Evolutionary conservation across 2,329 filamentous ascomycete genomes (phyloP).

Genomic region (Diplodia corticola): DNA sequence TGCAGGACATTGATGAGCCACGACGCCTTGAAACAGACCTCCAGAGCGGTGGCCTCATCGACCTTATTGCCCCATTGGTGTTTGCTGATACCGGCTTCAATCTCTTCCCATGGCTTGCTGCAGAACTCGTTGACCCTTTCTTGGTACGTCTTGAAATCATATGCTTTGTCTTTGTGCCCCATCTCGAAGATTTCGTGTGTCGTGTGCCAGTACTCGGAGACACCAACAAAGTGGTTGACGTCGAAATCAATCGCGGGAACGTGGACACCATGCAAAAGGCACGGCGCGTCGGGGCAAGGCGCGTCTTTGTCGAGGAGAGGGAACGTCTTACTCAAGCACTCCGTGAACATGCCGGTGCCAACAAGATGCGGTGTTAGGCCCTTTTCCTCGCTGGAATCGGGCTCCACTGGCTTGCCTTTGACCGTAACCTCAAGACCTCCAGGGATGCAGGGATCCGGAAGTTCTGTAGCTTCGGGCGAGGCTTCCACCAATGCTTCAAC

Average conservation of each 20-base stretch:
- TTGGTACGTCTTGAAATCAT: slow-evolving; percentile 90
- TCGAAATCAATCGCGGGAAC: slow-evolving; percentile 95
- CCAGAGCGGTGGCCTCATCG: slow-evolving; percentile 69
- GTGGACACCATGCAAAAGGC: slow-evolving; percentile 85
- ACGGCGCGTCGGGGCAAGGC: slow-evolving; percentile 79
- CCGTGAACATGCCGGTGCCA: slow-evolving; percentile 83
- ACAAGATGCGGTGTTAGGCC: slow-evolving; percentile 59
- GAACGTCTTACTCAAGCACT: slow-evolving; percentile 79
- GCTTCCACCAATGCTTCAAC: slow-evolving; percentile 72
- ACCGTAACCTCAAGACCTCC: slow-evolving; percentile 70
- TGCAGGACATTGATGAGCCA: slow-evolving; percentile 98
- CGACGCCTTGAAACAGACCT: slow-evolving; percentile 96
- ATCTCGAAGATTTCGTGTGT: slow-evolving; percentile 90
- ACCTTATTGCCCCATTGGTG: slow-evolving; percentile 76
- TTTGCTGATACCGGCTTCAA: slow-evolving; percentile 64
- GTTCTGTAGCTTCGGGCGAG: slow-evolving; percentile 62
- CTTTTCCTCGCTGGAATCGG: slow-evolving; percentile 44
- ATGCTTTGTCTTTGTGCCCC: slow-evolving; percentile 74
- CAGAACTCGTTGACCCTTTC: slow-evolving; percentile 83
- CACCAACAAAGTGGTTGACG: slow-evolving; percentile 95
- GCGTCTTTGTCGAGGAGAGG: slow-evolving; percentile 88
- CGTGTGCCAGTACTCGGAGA: slow-evolving; percentile 98
- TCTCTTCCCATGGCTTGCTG: slow-evolving; percentile 75
- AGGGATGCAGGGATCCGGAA: slow-evolving; percentile 91
- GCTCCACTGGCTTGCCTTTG: slow-evolving; percentile 62